These are phyloP conservation scores for Termitomyces titanicus DNA, from an alignment of 768 basidiomycete genomes.

Conservation along the genomic window DNA sequence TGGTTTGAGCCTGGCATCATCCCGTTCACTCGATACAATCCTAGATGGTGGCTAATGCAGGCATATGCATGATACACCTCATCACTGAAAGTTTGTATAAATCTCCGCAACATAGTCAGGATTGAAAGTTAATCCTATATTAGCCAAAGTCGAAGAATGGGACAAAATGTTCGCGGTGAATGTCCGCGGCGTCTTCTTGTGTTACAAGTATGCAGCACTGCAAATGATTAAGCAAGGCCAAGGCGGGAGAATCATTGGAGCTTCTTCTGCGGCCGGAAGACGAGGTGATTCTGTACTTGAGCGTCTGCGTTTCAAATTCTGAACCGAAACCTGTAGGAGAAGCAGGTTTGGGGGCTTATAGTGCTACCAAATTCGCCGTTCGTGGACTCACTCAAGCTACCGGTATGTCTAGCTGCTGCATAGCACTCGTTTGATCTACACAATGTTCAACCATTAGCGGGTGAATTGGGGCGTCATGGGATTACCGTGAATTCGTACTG, in stretches of 20 bases:
- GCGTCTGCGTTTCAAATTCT: not conserved
- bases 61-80: conserved; percentile 6
- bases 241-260: conserved; percentile 42
- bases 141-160: conserved; percentile 28
- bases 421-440: not conserved
- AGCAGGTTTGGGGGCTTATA: conserved; percentile 21
- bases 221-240: conserved; percentile 40
- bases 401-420: conserved; percentile 8
- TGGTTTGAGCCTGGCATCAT: not conserved
- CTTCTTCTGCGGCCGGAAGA: conserved; percentile 37
- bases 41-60: conserved; percentile 36
- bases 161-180: conserved; percentile 30
- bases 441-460: conserved; percentile 2
- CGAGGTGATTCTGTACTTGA: conserved; percentile 17
- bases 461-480: conserved; percentile 19
- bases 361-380: conserved; percentile 36
- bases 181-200: conserved; percentile 32
- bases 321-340: conserved; percentile 4
- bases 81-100: not conserved
- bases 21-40: too few relatives aligned
- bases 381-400: conserved; percentile 30
- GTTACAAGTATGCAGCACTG: conserved; percentile 37
- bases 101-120: not conserved
- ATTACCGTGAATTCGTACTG: conserved; percentile 29
- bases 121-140: not conserved